Base-by-base conservation (phyloP, 192 early-diverging fungal genomes). In the Dispira simplex region DNA sequence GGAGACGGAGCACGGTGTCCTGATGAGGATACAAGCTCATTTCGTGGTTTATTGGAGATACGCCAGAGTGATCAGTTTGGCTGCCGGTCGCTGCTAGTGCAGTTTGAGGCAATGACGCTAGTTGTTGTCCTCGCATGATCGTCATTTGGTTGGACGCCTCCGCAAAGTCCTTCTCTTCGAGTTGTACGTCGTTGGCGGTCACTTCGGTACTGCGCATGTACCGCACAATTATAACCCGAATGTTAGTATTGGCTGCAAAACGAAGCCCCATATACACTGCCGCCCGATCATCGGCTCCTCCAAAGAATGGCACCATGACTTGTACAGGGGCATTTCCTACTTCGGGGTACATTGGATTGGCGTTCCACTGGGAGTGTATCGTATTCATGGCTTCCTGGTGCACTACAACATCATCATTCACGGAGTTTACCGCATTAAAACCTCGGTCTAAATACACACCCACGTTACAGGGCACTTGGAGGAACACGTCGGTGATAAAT, bases 371-470 rank as follows among this genome's bases (percentile, higher is more conserved):
- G 5, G 26, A n/a, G 23, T 28, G n/a, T 44, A 26, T 45, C 5
- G 44, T 13, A 32, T 67, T 25, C 44, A 27, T 63, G 65, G 32
- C 1, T 39, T 39, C 32, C 3, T 23, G 51, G 5, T 45, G 45
- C 32, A 59, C 59, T 28, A 47, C 58, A 63, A 21, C 44, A 49
- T 13, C 44, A 27, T 5, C 47, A 44, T 20, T 23, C 27, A 0
- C 63, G 9, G 12, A 28, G 20, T 64, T 70, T 64, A 64, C 67
- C 62, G 76, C 75, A 45, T 71, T 81, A 66, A 84, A 83, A 25
- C 83, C 88, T 55, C 79, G 78, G 76, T 86, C 91, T 51, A 85
- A 79, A 78, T 82, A 83, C 51, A 85, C 73, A 44, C 69, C 87
- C 32, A 80, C 70, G 18, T 78, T 65, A 52, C 73, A 70, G 1